Conservation (phyloP, 495 filamentous ascomycete genomes). For the Trichocladium uniseriatum region DNA sequence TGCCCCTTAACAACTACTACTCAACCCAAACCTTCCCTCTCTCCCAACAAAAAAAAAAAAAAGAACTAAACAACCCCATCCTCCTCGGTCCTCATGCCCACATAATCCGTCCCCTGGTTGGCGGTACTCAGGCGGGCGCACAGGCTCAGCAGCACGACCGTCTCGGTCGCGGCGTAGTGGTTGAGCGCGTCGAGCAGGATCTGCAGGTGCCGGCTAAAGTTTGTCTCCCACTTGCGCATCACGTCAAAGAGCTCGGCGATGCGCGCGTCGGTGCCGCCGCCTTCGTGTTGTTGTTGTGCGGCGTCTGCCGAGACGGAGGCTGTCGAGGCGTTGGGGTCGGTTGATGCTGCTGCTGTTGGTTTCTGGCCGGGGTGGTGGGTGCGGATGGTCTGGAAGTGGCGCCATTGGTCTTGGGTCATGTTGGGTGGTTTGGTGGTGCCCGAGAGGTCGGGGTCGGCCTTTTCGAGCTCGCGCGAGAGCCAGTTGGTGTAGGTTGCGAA, state of each 20-base stretch:
- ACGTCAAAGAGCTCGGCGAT: slow-evolving; percentile 75
- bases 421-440: slow-evolving; percentile 40
- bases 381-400: slow-evolving; percentile 34
- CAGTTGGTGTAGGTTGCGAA: slow-evolving; percentile 79
- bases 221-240: slow-evolving; percentile 78
- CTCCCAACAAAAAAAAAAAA: neutral
- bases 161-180: slow-evolving; percentile 95
- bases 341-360: slow-evolving; percentile 3
- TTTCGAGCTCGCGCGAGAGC: slow-evolving; percentile 69
- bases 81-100: slow-evolving; percentile 42
- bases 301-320: neutral
- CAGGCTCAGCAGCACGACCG: slow-evolving; percentile 81
- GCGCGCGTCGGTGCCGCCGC: slow-evolving; percentile 25
- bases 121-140: slow-evolving; percentile 69
- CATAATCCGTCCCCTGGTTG: slow-evolving; percentile 54
- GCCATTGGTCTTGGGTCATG: slow-evolving; percentile 48
- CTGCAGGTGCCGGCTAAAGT: slow-evolving; percentile 83
- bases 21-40: neutral
- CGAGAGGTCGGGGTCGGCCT: slow-evolving; percentile 64
- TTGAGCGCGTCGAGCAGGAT: slow-evolving; percentile 89
- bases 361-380: neutral
- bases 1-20: neutral
- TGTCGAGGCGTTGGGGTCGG: slow-evolving; percentile 1
- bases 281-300: neutral
- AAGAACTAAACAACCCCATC: slow-evolving; percentile 6